These are phyloP conservation scores for Yamadazyma songkhlaensis DNA, from an alignment of 1,139 yeast species.

Conservation along the genomic window DNA sequence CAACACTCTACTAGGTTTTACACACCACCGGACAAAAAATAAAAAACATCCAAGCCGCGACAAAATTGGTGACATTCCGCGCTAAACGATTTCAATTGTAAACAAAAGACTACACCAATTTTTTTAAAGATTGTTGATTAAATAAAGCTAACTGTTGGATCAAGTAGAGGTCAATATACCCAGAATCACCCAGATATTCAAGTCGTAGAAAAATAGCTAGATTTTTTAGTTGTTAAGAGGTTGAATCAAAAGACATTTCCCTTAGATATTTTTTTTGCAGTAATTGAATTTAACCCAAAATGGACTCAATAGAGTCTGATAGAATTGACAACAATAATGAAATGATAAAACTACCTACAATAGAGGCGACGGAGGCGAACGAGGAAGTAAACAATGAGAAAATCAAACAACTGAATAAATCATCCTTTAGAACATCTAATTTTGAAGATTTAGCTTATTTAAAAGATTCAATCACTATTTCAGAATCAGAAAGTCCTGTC, in stretches of 20 bases:
- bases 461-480: not conserved
- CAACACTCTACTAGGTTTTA: no score
- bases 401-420: not conserved
- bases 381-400: not conserved
- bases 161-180: no score
- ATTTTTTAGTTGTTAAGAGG: no score
- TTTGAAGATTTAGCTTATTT: not conserved
- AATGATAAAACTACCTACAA: not conserved
- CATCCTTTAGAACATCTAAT: not conserved
- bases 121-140: not conserved
- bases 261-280: constrained; percentile 1
- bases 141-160: no score
- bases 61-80: constrained; percentile 1
- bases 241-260: not conserved
- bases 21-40: not conserved
- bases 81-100: constrained; percentile 1
- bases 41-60: constrained; percentile 1
- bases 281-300: constrained; percentile 4
- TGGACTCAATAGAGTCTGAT: constrained; percentile 2
- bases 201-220: no score
- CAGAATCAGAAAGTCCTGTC: not conserved
- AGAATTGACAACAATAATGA: not conserved
- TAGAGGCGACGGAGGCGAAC: not conserved
- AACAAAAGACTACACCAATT: constrained; percentile 2
- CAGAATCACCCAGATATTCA: no score